A percentile compares a stretch with the other conserved stretches of the same genome.
Conservation (phyloP, 2,329 filamentous ascomycete species). For the Mycosphaerella sp. region DNA sequence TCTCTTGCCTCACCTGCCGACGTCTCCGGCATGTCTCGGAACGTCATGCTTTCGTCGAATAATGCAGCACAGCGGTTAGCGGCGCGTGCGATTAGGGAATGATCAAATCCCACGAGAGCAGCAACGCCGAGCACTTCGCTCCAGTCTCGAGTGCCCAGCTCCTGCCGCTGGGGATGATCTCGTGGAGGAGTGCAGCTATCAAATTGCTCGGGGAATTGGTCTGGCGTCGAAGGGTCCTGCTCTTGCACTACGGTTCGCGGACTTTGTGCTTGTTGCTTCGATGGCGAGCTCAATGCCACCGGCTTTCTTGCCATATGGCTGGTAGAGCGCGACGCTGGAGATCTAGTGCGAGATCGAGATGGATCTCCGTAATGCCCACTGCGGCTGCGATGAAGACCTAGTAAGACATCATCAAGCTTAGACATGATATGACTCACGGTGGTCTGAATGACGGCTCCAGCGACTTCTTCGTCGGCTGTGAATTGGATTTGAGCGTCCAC, state of each 20-base stretch:
- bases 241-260: not conserved
- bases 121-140: slow-evolving; percentile 76
- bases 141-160: slow-evolving; percentile 64
- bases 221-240: not conserved
- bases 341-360: slow-evolving; percentile 10
- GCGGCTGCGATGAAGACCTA: slow-evolving; percentile 57
- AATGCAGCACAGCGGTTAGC: slow-evolving; percentile 67
- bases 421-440: slow-evolving; percentile 63
- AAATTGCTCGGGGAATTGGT: not conserved
- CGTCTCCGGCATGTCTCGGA: slow-evolving; percentile 23
- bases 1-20: slow-evolving; percentile 3
- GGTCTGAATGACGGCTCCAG: slow-evolving; percentile 59
- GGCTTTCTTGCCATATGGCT: not conserved
- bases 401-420: slow-evolving; percentile 63
- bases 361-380: slow-evolving; percentile 21
- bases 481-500: not conserved
- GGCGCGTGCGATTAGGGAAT: slow-evolving; percentile 59
- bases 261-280: not conserved
- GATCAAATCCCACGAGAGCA: slow-evolving; percentile 64
- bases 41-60: slow-evolving; percentile 63
- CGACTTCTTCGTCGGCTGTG: slow-evolving; percentile 63
- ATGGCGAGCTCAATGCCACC: not conserved
- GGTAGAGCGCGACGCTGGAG: not conserved
- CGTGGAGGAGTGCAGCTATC: not conserved
- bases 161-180: not conserved